Conservation (phyloP, 1,284 basidiomycete genomes). For the Pyrrhoderma lamaoense region DNA sequence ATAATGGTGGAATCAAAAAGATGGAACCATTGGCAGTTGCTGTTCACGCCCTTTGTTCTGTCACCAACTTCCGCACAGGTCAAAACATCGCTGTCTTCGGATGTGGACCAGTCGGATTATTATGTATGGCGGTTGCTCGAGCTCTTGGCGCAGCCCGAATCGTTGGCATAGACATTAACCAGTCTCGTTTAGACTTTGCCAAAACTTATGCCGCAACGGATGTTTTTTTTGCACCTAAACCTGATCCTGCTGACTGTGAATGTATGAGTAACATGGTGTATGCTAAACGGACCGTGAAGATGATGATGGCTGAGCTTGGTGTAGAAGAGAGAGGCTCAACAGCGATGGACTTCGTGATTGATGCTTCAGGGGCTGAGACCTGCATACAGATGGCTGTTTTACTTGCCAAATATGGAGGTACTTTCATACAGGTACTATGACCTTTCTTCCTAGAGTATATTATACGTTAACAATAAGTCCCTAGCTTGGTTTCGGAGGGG, state of each 20-base stretch:
- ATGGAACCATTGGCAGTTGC: conserved; percentile 94
- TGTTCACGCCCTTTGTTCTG: conserved; percentile 77
- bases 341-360: conserved; percentile 67
- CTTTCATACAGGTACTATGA: conserved; percentile 51
- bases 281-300: conserved; percentile 57
- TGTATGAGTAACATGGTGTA: conserved; percentile 60
- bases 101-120: conserved; percentile 88
- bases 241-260: conserved; percentile 50
- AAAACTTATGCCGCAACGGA: conserved; percentile 85
- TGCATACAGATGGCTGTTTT: conserved; percentile 78
- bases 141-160: conserved; percentile 78
- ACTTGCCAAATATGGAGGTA: conserved; percentile 67
- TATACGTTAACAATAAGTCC: conserved; percentile 45
- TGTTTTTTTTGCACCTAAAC: conserved; percentile 59
- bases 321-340: conserved; percentile 53
- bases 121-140: conserved; percentile 89
- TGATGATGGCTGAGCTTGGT: conserved; percentile 49
- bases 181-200: conserved; percentile 80
- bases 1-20: too few relatives aligned
- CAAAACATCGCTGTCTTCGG: conserved; percentile 77
- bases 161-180: conserved; percentile 81
- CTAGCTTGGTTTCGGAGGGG: conserved; percentile 59
- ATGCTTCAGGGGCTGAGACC: conserved; percentile 84
- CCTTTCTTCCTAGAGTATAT: conserved; percentile 32
- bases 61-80: conserved; percentile 66